A percentile compares a stretch with the other conserved stretches of the same genome.
These are phyloP conservation scores for Coprinopsis strossmayeri DNA, from an alignment of 768 basidiomycete genomes.

Conservation along the genomic window DNA sequence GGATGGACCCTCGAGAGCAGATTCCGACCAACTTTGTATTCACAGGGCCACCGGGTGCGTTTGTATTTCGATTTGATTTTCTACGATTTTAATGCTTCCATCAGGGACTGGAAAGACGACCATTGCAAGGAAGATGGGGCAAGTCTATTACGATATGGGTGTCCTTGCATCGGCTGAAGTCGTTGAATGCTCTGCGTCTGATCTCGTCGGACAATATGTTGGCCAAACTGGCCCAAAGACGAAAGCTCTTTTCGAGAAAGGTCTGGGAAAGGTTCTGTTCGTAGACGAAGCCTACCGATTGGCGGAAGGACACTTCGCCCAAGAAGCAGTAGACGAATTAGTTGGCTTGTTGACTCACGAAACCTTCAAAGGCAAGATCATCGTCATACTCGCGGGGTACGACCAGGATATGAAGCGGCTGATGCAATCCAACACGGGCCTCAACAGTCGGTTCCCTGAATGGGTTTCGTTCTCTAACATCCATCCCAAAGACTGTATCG, in stretches of 20 bases:
- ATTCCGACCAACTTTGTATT: conserved; percentile 68
- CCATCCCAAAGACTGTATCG: conserved; percentile 39
- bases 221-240: conserved; percentile 72
- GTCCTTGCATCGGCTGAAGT: conserved; percentile 42
- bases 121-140: conserved; percentile 49
- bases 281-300: conserved; percentile 69
- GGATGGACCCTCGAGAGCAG: conserved; percentile 37
- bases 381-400: conserved; percentile 68
- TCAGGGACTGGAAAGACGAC: conserved; percentile 59
- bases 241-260: conserved; percentile 51
- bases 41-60: conserved; percentile 64
- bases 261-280: conserved; percentile 62
- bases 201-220: conserved; percentile 63
- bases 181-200: conserved; percentile 62
- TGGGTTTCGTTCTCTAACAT: conserved; percentile 51
- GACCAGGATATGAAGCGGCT: conserved; percentile 61
- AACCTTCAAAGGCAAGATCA: conserved; percentile 47
- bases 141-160: conserved; percentile 57
- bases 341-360: conserved; percentile 58
- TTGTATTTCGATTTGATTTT: neutral
- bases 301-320: conserved; percentile 52
- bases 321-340: conserved; percentile 69
- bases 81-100: neutral
- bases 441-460: conserved; percentile 64
- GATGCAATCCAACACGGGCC: conserved; percentile 50